Evolutionary conservation across 2,329 filamentous ascomycete genomes (phyloP).

Genomic region (Scedosporium apiospermum): DNA sequence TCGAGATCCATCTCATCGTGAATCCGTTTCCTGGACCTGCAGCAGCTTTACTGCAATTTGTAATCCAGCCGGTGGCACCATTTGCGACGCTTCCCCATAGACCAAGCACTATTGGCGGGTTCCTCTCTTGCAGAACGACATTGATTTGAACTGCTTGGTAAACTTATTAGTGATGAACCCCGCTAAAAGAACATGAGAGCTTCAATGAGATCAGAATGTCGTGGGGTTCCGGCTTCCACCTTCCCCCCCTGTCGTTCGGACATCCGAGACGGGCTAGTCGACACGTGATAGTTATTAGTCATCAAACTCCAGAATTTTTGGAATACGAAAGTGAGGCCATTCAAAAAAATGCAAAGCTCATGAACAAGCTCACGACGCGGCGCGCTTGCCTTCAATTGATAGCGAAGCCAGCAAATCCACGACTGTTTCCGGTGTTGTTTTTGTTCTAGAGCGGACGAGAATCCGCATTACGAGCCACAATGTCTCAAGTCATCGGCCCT

Average conservation of each 20-base stretch:
- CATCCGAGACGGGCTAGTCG: too few species aligned
- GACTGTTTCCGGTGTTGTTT: background rate
- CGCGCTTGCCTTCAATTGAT: background rate
- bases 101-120: background rate
- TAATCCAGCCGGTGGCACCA: background rate
- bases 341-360: background rate
- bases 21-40: background rate
- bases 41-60: background rate
- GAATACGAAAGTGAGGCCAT: background rate
- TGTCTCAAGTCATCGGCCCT: slow-evolving; percentile 73
- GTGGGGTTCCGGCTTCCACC: too few species aligned
- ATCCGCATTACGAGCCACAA: slow-evolving; percentile 26
- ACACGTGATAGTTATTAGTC: background rate
- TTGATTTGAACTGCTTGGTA: background rate
- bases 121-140: background rate
- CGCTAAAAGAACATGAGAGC: background rate
- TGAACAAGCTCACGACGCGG: background rate
- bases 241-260: too few species aligned
- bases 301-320: background rate
- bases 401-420: background rate
- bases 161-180: background rate
- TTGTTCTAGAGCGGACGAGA: background rate
- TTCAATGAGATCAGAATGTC: background rate
- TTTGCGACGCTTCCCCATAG: background rate
- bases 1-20: background rate